Evolutionary conservation across 441 rosid species (phyloP), one percentile per base, ranked within the genome.

Genomic region (Gossypium lobatum): DNA sequence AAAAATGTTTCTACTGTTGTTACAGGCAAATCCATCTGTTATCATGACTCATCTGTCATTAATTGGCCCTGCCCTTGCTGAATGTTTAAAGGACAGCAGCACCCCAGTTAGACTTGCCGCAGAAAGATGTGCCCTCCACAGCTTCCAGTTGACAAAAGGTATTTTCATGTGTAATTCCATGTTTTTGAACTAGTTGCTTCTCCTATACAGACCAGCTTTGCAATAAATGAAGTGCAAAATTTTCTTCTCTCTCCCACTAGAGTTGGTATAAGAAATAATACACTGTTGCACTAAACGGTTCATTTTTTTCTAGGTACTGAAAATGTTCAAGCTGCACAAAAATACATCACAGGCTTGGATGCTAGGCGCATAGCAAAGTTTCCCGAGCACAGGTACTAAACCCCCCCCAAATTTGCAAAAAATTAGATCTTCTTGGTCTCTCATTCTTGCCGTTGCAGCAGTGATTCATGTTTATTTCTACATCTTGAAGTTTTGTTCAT

Each of bases 41-140:
- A 76, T 86, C 14, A 39, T 8, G 39, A 84, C 87, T 61, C 83
- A 91, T 82, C 64, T 89, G 58, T 73, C 92, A 61, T 75, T 89
- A 57, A 80, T 88, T 42, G 97, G 99, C 45, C 95, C 98, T 75
- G 88, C 88, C n/a, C 86, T 96, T 53, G 91, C 91, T 39, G 97
- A 90, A 78, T 93, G 98, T 83, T 81, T 93, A 77, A 96, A 90
- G 80, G 98, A 93, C 73, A 79, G 86, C 25, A 96, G 91, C 82
- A 86, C 85, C 61, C 98, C 98, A 6, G 98, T 96, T 64, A 92
- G 92, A 84, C 85, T 96, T 57, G 93, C 97, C 42, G 93, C 99
- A 1, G 98, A 96, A 83, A 88, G 99, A 85, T 96, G 98, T 80
- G 90, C 88, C 14, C 71, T 96, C 76, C 97, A 92, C 69, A 74